These are phyloP conservation scores for Furcasterigmium sp. DNA, from an alignment of 2,329 filamentous ascomycete species.

Conservation along the genomic window DNA sequence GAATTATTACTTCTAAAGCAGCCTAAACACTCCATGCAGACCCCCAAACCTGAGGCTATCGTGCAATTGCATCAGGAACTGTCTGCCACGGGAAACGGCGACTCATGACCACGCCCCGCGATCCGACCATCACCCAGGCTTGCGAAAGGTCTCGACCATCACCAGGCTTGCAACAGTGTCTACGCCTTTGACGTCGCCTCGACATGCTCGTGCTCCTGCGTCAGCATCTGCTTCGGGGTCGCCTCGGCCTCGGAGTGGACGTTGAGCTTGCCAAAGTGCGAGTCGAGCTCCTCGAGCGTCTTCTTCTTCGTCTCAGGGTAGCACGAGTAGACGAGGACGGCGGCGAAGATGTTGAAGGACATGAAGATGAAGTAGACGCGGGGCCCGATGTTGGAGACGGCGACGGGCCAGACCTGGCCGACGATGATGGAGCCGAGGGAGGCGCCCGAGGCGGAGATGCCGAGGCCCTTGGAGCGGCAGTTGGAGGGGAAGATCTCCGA, in stretches of 20 bases:
- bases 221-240: constrained; percentile 19
- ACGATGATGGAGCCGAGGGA: constrained; percentile 14
- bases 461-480: constrained; percentile 13
- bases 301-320: constrained; percentile 21
- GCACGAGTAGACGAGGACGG: constrained; percentile 14
- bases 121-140: no score
- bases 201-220: constrained; percentile 9
- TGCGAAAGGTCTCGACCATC: no score
- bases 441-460: constrained; percentile 12
- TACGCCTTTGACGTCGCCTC: constrained; percentile 1
- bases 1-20: no score
- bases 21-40: no score
- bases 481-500: constrained; percentile 15
- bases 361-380: constrained; percentile 17
- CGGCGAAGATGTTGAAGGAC: constrained; percentile 16
- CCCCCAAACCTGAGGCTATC: no score
- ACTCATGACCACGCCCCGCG: no score
- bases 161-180: no score
- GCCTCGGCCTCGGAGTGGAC: constrained; percentile 15
- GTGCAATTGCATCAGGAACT: no score
- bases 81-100: no score
- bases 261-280: constrained; percentile 18
- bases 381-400: constrained; percentile 12
- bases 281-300: constrained; percentile 26
- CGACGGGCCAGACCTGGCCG: constrained; percentile 15